Conservation (phyloP, 2,329 filamentous ascomycete genomes). For the Aspergillus fijiensis region DNA sequence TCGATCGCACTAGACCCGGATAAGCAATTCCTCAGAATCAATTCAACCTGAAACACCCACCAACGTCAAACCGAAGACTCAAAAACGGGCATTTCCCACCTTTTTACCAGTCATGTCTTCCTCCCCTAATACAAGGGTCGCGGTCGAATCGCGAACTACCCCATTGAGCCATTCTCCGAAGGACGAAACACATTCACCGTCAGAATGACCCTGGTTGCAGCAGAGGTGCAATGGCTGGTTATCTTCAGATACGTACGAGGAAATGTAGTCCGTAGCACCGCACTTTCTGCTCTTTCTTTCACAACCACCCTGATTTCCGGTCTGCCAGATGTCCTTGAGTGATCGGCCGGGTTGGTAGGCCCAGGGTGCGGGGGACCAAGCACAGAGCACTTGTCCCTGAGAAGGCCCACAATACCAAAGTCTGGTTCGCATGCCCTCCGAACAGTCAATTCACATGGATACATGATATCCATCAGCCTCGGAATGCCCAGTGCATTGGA, state of each 20-base stretch:
- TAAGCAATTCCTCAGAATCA: neutral
- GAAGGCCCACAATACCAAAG: neutral
- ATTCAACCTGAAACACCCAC: neutral
- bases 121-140: neutral
- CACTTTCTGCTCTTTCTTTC: too few relatives aligned
- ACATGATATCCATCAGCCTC: neutral
- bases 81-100: neutral
- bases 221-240: neutral
- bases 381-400: neutral
- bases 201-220: neutral
- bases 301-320: too few relatives aligned
- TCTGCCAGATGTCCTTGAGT: neutral
- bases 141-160: neutral
- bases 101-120: neutral
- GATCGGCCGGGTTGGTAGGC: neutral
- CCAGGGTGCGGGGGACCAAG: neutral
- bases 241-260: neutral
- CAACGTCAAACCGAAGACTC: neutral
- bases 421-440: too few relatives aligned
- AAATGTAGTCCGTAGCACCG: too few relatives aligned
- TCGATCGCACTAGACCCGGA: neutral
- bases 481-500: neutral
- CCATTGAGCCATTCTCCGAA: neutral
- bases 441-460: neutral
- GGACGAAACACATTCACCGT: constrained; percentile 1